Base-by-base conservation (phyloP, 164 flowering plant genomes). In the Tinospora cordifolia region DNA sequence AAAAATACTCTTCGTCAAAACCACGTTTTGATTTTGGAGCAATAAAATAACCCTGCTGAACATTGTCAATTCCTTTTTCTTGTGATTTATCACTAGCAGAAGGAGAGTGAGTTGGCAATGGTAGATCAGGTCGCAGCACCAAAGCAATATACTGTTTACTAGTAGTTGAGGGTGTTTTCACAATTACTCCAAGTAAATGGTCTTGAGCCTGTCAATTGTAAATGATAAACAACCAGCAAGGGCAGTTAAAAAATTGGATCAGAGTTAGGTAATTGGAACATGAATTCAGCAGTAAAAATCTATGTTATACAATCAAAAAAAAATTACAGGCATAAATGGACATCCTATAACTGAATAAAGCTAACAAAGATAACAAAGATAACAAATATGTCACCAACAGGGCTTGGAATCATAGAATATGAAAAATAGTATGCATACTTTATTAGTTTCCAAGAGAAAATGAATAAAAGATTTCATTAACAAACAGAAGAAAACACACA, bases 101-200 rank as follows among this genome's bases (percentile, higher is more conserved):
- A 40, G 82, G 39, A 65, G 69, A 72, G 70, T 74, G 80, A 44
- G 67, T 10, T 2, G 80, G 46, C 41, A 84, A 49, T 58, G 88
- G 87, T 36, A 77, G 67, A 74, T 87, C 86, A 65, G 98, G 96
- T 75, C 79, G 87, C 77, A 92, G 83, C 65, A 90, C 83, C 64
- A 95, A 71, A 75, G 87, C 91, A 67, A 95, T 78, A 72, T 87
- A 83, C 46, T 83, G 89, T 60, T 85, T 91, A 71, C 51, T 83
- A 73, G 8, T 81, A 47, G 83, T 57, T 47, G 93, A 75, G 71
- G 89, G 86, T 66, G 84, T 65, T 81, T 90, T 87, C 63, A 92
- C 71, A n/a, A 95, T 83, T 24, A 87, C 96, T 71, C 97, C 99
- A 65, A 95, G 89, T 60, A 92, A 84, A 83, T 90, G 96, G 68